Evolutionary conservation across 1,284 basidiomycete genomes (phyloP), one percentile per base, ranked within the genome.

Genomic region (Sporisorium graminicola): DNA sequence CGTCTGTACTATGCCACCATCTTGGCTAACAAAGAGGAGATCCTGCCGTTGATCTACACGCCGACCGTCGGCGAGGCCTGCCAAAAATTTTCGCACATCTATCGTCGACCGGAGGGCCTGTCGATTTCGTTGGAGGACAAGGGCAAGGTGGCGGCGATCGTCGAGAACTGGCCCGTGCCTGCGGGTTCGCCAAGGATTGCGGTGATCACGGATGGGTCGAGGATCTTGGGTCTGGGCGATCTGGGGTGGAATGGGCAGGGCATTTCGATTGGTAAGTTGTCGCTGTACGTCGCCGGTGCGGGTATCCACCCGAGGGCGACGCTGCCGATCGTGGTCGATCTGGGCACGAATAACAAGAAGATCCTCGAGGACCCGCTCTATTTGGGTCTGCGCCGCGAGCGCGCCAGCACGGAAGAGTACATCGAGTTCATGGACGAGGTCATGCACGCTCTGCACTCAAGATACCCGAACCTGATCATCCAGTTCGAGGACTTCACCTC

Each of bases 161-260:
- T 94, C 42, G 87, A 88, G 56, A 92, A 91, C 85, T 94, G 93
- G 93, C 91, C 92, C 10, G 90, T 89, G 65, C 74, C 85, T 22
- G 62, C 80, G n/a, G 82, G 80, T 4, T 76, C 80, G 20, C 78
- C 82, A 6, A 82, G 86, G 24, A 85, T 86, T 47, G 85, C 86
- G 31, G 87, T 87, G 64, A 83, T 87, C 40, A 87, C 87, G 5
- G 95, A 97, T 87, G 95, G 94, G 87, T 94, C 93, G 18, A 91
- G 95, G 62, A 96, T 98, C 79, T 90, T 98, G 27, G 95, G 95
- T 72, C 88, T 98, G 31, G 95, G 95, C 37, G 95, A 98, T 85
- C 90, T 97, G 22, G 89, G 89, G 20, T 86, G 86, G 58, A 81
- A 87, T 54, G 88, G 88, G 42, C 93, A 96, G 91, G 94, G 94